phyloP scores from a whole-genome alignment of 192 early-diverging fungal genomes.

The Globomyces pollinis-pini region DNA sequence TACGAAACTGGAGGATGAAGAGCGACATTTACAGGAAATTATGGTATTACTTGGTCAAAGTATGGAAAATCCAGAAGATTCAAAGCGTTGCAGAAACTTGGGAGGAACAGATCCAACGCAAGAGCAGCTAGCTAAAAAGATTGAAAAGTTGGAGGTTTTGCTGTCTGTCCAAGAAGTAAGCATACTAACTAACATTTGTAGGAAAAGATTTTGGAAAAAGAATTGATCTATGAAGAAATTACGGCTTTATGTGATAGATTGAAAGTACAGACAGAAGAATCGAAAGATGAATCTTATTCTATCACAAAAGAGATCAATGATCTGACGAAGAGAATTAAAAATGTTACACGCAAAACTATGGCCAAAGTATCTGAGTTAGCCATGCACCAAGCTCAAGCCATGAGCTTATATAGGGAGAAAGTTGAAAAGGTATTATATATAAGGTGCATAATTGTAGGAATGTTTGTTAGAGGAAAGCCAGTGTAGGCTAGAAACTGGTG shows the following conservation, averaged over 20 bases:
- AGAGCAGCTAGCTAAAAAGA: constrained; percentile 39
- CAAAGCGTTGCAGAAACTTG: constrained; percentile 37
- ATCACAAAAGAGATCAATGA: constrained; percentile 43
- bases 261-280: constrained; percentile 40
- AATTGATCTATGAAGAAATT: constrained; percentile 50
- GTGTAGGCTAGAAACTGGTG: constrained; percentile 24
- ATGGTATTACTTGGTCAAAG: constrained; percentile 14
- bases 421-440: constrained; percentile 36
- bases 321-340: constrained; percentile 43
- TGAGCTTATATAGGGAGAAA: constrained; percentile 54
- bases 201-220: constrained; percentile 54
- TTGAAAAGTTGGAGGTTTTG: constrained; percentile 38
- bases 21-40: neutral
- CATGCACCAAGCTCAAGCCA: constrained; percentile 52
- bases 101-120: constrained; percentile 43
- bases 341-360: constrained; percentile 46
- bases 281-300: constrained; percentile 34
- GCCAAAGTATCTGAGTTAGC: constrained; percentile 51
- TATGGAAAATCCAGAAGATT: constrained; percentile 46
- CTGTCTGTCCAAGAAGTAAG: constrained; percentile 51
- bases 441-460: constrained; percentile 21
- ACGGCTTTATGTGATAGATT: constrained; percentile 38
- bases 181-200: constrained; percentile 7
- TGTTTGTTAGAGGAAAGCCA: constrained; percentile 34
- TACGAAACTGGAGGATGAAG: constrained; percentile 12